Conservation (phyloP, 23 red algal genomes). For the Chondrus crispus region DNA sequence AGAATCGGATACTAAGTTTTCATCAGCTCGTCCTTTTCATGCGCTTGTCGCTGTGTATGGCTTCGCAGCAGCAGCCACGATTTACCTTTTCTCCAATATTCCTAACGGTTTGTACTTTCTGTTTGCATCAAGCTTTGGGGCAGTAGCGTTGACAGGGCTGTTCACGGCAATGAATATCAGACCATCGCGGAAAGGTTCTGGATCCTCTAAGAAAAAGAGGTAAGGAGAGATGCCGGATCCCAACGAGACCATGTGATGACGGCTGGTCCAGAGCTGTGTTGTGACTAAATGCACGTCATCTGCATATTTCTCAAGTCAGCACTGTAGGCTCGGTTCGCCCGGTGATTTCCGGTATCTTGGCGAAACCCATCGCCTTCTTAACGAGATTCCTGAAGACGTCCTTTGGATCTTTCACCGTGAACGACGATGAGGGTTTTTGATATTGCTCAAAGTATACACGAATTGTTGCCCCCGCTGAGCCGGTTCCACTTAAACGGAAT, state of each 20-base stretch:
- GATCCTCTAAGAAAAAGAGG: neutral
- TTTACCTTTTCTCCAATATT: conserved; percentile 35
- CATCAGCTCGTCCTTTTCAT: conserved; percentile 34
- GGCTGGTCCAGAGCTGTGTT: neutral
- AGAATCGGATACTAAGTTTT: neutral
- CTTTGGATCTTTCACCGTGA: conserved; percentile 23
- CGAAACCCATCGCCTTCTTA: conserved; percentile 37
- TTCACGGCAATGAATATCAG: conserved; percentile 36
- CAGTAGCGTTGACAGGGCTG: conserved; percentile 21
- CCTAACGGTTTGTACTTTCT: conserved; percentile 49
- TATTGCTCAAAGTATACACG: conserved; percentile 94
- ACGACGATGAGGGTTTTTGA: conserved; percentile 6
- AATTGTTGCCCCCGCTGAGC: conserved; percentile 83
- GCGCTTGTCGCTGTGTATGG: conserved; percentile 18
- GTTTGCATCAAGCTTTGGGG: neutral
- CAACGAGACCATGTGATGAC: neutral
- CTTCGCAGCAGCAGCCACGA: conserved; percentile 5
- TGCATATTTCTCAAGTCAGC: conserved; percentile 40
- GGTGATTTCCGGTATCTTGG: conserved; percentile 63
- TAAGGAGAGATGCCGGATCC: neutral
- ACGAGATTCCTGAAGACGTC: conserved; percentile 53
- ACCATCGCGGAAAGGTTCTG: conserved; percentile 30
- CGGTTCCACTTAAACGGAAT: conserved; percentile 89
- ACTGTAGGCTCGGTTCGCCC: conserved; percentile 58
- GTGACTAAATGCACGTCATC: neutral